Evolutionary conservation across 371 early-diverging fungal species (phyloP).

Genomic region (Mucor sp.): DNA sequence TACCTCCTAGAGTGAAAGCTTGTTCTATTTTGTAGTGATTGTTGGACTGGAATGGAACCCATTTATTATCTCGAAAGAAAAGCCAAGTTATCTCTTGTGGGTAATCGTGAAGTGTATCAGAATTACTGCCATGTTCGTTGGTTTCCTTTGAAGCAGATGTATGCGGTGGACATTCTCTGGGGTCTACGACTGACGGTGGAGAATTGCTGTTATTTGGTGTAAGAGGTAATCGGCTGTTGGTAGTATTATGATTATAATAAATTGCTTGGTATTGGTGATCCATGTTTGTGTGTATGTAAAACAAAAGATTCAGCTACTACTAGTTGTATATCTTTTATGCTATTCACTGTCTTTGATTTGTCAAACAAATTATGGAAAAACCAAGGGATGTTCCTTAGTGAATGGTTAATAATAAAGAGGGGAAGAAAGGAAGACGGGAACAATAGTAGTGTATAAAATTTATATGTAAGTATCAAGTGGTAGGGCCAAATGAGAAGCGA

Average conservation of each 20-base stretch:
- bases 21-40: constrained; percentile 55
- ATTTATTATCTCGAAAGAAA: constrained; percentile 52
- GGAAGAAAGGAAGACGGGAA: not conserved
- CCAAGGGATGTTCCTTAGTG: not conserved
- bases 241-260: not conserved
- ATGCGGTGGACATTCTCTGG: constrained; percentile 3
- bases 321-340: not conserved
- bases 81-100: constrained; percentile 54
- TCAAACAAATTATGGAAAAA: not conserved
- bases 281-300: not conserved
- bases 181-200: not conserved
- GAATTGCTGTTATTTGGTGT: constrained; percentile 20
- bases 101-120: constrained; percentile 24
- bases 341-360: not conserved
- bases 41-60: constrained; percentile 51
- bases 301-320: not conserved
- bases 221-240: constrained; percentile 12
- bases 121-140: not conserved
- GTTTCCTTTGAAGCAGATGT: constrained; percentile 1
- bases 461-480: not conserved
- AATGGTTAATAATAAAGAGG: not conserved
- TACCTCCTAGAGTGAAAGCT: constrained; percentile 56
- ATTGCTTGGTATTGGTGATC: constrained; percentile 7
- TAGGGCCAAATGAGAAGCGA: not conserved
- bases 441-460: not conserved